Evolutionary conservation across 225 moss, liverwort and hornwort species (phyloP), one percentile per base, ranked within the genome.

Genomic region (Takakia lepidozioides): DNA sequence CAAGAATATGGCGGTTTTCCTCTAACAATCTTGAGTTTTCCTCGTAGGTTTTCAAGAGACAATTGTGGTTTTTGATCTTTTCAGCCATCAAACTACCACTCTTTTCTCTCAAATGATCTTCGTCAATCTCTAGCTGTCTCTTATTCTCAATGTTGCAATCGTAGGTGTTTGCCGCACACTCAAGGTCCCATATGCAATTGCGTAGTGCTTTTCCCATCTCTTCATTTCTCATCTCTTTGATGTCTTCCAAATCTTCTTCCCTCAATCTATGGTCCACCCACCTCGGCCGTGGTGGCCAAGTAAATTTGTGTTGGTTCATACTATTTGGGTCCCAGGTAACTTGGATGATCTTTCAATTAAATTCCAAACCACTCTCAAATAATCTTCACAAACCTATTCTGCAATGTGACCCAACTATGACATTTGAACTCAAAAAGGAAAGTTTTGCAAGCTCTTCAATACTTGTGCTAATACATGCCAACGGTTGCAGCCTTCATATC

Each of bases 131-230:
- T 4, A 41, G 14, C 20, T 41, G 40, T 20, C 40, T 16, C n/a
- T 1, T 41, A 17, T 5, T 41, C 14, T 41, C 40, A 20, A 19
- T 17, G 10, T 16, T 41, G 40, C 10, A 5, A 41, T 41, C 9
- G 4, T 41, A 41, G n/a, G 40, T 41, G 40, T 41, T 19, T 17
- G 40, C 40, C 8, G 40, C 40, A 20, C 40, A 41, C 40, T 41
- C 40, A 41, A 41, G 40, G 40, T 41, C 40, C 4, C 40, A 41
- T 4, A 41, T 20, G 20, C 40, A 41, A 41, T 20, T 19, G n/a
- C 20, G 40, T 9, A 41, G 40, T 41, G 40, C 40, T 17, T 17
- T 20, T 41, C 20, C 40, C n/a, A 41, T 19, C 7, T 19, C 18
- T 41, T 41, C 40, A 17, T 5, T 41, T 14, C 3, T 41, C 40